Evolutionary conservation across 2,329 filamentous ascomycete genomes (phyloP).

Genomic region (Epichloe amarillans): DNA sequence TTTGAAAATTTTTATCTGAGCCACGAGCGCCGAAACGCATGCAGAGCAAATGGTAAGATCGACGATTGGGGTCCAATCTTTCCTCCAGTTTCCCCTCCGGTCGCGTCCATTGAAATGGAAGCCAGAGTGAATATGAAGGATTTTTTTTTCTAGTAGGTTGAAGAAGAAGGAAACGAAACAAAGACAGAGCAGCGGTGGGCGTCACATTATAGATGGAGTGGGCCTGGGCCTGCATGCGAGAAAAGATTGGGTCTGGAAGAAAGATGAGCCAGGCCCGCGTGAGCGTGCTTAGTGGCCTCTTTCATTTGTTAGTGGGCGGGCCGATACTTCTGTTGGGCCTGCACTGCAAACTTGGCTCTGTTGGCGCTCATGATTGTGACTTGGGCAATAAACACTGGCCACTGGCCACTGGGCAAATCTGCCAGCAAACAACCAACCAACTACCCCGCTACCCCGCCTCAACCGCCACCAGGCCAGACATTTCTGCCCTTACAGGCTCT

Average conservation of each 20-base stretch:
- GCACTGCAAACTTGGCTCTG: not conserved
- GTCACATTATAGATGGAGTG: not conserved
- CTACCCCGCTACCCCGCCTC: slow-evolving; percentile 27
- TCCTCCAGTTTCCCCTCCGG: slow-evolving; percentile 63
- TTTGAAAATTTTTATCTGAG: slow-evolving; percentile 22
- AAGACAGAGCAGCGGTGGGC: not conserved
- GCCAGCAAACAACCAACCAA: not conserved
- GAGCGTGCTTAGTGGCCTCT: not conserved
- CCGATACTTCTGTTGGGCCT: not conserved
- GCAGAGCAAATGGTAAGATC: slow-evolving; percentile 37
- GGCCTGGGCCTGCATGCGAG: not conserved
- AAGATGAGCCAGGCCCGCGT: slow-evolving; percentile 10
- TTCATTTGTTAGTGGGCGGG: not conserved
- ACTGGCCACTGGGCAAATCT: not conserved
- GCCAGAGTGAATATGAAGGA: slow-evolving; percentile 59
- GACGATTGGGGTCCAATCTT: slow-evolving; percentile 35
- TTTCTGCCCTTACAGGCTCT: not conserved
- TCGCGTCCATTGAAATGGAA: slow-evolving; percentile 38
- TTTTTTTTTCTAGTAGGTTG: slow-evolving; percentile 32
- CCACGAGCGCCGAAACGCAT: slow-evolving; percentile 19
- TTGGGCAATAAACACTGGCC: not conserved
- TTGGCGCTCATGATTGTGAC: too few species aligned
- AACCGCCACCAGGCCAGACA: not conserved
- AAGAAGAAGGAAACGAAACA: slow-evolving; percentile 15
- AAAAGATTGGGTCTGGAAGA: slow-evolving; percentile 13